Evolutionary conservation across 2,329 filamentous ascomycete genomes (phyloP), one percentile per base, ranked within the genome.

Genomic region (Metarhizium brunneum): DNA sequence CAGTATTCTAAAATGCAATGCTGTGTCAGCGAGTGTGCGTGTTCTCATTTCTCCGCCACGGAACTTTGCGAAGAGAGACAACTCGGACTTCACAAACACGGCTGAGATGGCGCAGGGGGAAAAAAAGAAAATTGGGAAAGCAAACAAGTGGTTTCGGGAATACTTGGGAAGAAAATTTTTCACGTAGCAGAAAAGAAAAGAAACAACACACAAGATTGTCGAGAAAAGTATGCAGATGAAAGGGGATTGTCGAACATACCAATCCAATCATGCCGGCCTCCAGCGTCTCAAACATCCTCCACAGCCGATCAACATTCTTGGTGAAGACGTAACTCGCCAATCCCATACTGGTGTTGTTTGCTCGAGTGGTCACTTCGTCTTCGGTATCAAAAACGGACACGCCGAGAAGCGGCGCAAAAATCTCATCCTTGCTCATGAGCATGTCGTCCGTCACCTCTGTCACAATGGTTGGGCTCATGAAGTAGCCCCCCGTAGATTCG

Each of bases 301-400:
- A 75, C 18, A 70, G 63, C 3, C 75, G 62, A 47, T 68, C 67
- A n/a, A 73, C 62, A 61, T 77, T 66, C 57, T 68, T 67, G 48
- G 70, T 86, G 70, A 84, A 89, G 70, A 88, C 87, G 69, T 89
- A 89, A 2, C 83, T 86, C 0, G 87, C 85, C 38, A 90, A 76
- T 1, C 87, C 86, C 49, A 89, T 85, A 58, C 86, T 83, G 0
- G 84, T 76, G 4, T 70, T 64, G 64, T 90, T 90, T 2, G 86
- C 86, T 54, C 85, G 71, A 55, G 79, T 73, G 8, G 88, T 77
- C 6, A 87, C 86, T 57, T 90, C 85, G 36, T 84, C 81, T 66
- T 90, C 86, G 0, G 79, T 83, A 35, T 86, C 77, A 65, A 90
- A 90, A 14, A 78, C 73, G 69, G 87, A 88, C 2, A 90, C 68